Evolutionary conservation across 495 filamentous ascomycete species (phyloP), one percentile per base, ranked within the genome.

Genomic region (Astrothelium macrocarpum): DNA sequence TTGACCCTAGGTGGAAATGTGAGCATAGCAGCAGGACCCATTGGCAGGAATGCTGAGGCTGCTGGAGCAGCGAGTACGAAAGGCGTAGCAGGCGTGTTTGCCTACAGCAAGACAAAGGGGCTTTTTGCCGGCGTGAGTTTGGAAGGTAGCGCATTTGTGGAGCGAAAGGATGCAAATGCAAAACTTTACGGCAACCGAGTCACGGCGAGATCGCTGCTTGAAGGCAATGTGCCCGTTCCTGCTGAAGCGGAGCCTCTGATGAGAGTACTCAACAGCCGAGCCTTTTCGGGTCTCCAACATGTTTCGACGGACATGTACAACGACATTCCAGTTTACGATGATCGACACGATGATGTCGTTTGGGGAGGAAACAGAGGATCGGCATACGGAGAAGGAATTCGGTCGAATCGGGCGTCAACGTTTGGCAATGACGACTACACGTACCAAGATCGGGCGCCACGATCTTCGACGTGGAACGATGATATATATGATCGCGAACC

Each of bases 41-140:
- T 98, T 32, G 94, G 94, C 42, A 82, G 95, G 62, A 97, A 97
- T 77, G 94, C 94, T 14, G 94, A 98, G 75, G 94, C 94, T 28
- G 93, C 93, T 25, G 94, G 95, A 66, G 95, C 91, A 23, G 94
- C 94, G 2, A 96, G 90, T 73, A 81, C 93, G 26, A 90, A 84
- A 75, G 88, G 91, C 66, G 88, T 97, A 9, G 89, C 93, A 0
- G 94, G 89, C 36, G 85, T 98, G 23, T 98, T 98, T 79, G 88
- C 89, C 67, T 98, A 97, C 78, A 90, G 86, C 64, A 97, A 97
- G 77, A 98, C 94, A 31, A 97, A 97, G 78, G 94, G 94, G 28
- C 79, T 97, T 14, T 98, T 98, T 68, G 94, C 94, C 1, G 94
- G 94, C 70, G 93, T 98, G 56, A 93, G 88, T 67, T 77, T 98